Base-by-base conservation (phyloP, 306 rosid species). In the Ormosia semicastrata region DNA sequence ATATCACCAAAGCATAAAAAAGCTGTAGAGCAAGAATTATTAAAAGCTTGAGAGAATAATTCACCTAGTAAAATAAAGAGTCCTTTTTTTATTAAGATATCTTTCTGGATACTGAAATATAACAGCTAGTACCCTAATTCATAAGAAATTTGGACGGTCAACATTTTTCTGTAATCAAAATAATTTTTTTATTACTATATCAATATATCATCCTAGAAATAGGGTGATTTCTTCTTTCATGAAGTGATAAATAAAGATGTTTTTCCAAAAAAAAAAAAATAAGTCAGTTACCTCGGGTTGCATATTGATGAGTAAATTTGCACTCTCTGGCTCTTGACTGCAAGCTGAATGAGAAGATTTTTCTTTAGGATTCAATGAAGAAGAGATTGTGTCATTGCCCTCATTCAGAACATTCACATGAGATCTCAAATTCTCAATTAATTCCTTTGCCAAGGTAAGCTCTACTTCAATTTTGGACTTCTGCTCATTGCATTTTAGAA, bases 401-500 rank as follows among this genome's bases (percentile, higher is more conserved):
- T 87, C 87, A 71, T 72, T 77, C 83, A 44, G 85, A 77, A 71
- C 58, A 77, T 53, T 79, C 74, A 79, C 77, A 76, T 71, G 79
- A 82, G 85, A 83, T 75, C 85, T 81, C 43, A 79, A 82, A 67
- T 82, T 85, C 86, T 83, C 88, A 43, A 88, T 68, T 14, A 83
- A 83, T 73, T 90, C 95, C 85, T 88, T 92, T 44, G 67, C 84
- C 65, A 73, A 73, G 86, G 78, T 78, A 82, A 93, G 92, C 78
- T 96, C 98, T 57, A 66, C 76, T 34, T 88, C 75, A 80, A 93
- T 81, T 89, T 86, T 89, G 82, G 90, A 90, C 81, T 89, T 96
- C 75, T 93, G 97, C 85, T 84, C 90, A 2, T 82, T 84, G 87
- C 98, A 92, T 83, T 89, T 96, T 76, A 62, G 81, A 62, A 96